Evolutionary conservation across 176 grass and related monocot species (phyloP).

Genomic region (Oryza australiensis): DNA sequence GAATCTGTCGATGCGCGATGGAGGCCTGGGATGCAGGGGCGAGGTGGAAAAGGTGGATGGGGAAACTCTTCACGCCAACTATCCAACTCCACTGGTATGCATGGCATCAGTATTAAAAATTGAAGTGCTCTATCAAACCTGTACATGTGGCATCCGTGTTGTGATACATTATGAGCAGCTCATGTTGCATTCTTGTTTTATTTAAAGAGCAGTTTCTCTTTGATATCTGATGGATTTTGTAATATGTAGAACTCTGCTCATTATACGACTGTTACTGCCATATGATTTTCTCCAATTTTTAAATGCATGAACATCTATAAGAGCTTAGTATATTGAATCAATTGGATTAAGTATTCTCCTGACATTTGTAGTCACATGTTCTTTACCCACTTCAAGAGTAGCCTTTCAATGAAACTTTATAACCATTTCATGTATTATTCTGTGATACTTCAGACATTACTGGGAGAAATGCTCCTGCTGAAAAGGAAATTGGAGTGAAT

Average conservation of each 20-base stretch:
- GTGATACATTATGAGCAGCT: neutral
- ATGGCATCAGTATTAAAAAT: neutral
- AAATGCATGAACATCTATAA: neutral
- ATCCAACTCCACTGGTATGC: conserved; percentile 54
- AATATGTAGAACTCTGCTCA: neutral
- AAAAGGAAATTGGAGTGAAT: conserved; percentile 67
- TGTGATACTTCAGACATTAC: conserved; percentile 44
- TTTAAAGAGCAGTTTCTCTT: conserved; percentile 4
- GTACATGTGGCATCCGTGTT: neutral
- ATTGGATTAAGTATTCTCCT: conserved; percentile 3
- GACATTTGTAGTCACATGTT: neutral
- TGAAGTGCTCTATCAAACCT: neutral
- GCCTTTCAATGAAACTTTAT: neutral
- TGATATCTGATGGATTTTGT: conserved; percentile 25
- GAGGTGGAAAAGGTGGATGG: conserved; percentile 61
- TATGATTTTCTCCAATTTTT: conserved; percentile 27
- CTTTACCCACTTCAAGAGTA: conserved; percentile 19
- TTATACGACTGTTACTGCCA: neutral
- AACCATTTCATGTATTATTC: conserved; percentile 4
- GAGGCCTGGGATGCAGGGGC: conserved; percentile 53
- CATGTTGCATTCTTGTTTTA: neutral
- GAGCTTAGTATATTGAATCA: neutral
- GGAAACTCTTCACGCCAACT: conserved; percentile 53
- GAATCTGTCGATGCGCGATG: conserved; percentile 54
- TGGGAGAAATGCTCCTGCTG: conserved; percentile 52